Evolutionary conservation across 148 eudicot species (phyloP).

Genomic region (Vaccinium corymbosum): DNA sequence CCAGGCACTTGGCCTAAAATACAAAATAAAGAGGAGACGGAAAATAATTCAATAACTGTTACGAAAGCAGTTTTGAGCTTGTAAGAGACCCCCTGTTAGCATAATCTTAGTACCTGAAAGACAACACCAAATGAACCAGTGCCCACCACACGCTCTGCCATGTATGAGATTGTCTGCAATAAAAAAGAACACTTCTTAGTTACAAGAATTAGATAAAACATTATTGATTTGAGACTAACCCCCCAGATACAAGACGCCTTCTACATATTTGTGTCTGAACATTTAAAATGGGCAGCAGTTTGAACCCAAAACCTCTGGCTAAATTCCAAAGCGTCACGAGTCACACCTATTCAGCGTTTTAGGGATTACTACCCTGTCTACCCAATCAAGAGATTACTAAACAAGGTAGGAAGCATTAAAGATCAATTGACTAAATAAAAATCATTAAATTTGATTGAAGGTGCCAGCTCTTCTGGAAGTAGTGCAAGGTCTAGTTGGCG

Average conservation of each 20-base stretch:
- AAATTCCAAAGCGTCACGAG: neutral
- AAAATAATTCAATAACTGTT: neutral
- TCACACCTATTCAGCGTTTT: neutral
- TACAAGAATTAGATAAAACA: neutral
- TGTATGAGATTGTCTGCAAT: constrained; percentile 74
- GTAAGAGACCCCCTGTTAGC: neutral
- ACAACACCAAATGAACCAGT: constrained; percentile 97
- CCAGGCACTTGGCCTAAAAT: constrained; percentile 79
- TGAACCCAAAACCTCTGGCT: neutral
- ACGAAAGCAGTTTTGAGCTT: neutral
- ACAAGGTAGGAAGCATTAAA: neutral
- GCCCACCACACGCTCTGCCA: constrained; percentile 97
- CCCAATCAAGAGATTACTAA: neutral
- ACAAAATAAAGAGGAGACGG: neutral
- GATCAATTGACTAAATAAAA: neutral
- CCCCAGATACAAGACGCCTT: neutral
- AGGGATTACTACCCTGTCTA: neutral
- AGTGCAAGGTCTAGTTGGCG: neutral
- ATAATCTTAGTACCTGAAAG: constrained; percentile 53
- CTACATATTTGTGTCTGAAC: neutral
- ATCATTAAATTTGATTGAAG: neutral
- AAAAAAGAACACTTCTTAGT: neutral
- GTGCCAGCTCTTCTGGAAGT: neutral
- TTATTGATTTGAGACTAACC: neutral
- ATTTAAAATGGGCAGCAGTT: neutral